phyloP scores from a whole-genome alignment of 768 basidiomycete genomes.

The Amanita rimosa region DNA sequence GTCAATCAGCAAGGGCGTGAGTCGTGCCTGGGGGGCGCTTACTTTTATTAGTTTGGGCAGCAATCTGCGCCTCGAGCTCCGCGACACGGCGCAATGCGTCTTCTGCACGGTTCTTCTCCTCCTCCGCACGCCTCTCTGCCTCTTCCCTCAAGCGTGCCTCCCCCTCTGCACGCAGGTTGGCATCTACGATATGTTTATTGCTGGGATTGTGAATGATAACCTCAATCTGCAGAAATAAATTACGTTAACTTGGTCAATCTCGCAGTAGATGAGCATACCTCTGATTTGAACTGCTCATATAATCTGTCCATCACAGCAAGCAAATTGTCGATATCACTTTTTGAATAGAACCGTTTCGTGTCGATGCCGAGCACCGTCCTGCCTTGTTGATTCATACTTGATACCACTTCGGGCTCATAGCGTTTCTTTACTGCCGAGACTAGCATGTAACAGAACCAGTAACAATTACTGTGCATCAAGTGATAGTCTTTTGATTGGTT shows the following conservation, averaged over 20 bases:
- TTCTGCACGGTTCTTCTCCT: background rate
- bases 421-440: background rate
- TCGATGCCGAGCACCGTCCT: background rate
- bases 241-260: background rate
- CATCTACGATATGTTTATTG: background rate
- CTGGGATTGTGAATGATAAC: background rate
- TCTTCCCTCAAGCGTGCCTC: too few relatives aligned
- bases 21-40: background rate
- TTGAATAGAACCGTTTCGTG: background rate
- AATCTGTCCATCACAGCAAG: background rate
- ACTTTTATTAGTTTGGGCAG: background rate
- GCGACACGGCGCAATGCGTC: background rate
- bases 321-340: background rate
- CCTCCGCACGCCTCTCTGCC: background rate
- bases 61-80: background rate
- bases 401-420: rapidly evolving
- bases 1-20: too few relatives aligned
- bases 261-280: background rate
- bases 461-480: background rate
- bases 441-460: background rate
- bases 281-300: background rate
- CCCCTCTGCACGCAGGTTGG: background rate
- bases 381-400: background rate
- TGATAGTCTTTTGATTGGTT: background rate
- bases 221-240: background rate